Conservation (phyloP, 2,329 filamentous ascomycete genomes). For the Xylaria sp. region DNA sequence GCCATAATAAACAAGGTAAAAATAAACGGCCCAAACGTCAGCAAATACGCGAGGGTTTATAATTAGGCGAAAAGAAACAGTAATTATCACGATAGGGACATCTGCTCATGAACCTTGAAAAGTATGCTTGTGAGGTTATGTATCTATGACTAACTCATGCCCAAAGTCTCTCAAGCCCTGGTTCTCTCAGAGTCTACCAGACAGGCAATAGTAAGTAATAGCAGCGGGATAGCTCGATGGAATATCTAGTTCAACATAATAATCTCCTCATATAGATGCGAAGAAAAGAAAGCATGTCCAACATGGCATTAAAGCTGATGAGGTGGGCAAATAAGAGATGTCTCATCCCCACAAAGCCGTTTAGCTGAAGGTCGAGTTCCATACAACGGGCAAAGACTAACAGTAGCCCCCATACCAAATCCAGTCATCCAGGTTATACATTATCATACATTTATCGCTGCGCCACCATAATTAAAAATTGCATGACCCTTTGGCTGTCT, state of each 20-base stretch:
- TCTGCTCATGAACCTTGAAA: no score
- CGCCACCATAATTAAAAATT: not conserved
- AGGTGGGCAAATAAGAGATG: not conserved
- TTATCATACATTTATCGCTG: constrained; percentile 27
- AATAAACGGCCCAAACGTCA: no score
- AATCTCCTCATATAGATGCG: not conserved
- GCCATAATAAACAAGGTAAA: no score
- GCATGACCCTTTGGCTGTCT: not conserved
- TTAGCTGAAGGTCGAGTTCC: not conserved
- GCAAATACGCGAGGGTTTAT: no score
- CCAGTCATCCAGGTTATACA: constrained; percentile 21
- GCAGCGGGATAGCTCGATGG: no score
- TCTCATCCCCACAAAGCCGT: not conserved
- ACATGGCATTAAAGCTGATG: not conserved
- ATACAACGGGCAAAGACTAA: not conserved
- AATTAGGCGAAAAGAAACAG: no score
- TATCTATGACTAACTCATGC: no score
- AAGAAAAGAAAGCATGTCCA: not conserved
- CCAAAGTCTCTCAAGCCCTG: not conserved
- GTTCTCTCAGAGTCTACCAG: not conserved
- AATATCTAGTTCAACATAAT: not conserved
- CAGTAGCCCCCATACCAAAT: not conserved
- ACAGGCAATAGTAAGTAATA: not conserved
- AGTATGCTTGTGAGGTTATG: no score
- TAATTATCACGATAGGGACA: no score